Base-by-base conservation (phyloP, 2,329 filamentous ascomycete species). In the Penicillium thymicola region DNA sequence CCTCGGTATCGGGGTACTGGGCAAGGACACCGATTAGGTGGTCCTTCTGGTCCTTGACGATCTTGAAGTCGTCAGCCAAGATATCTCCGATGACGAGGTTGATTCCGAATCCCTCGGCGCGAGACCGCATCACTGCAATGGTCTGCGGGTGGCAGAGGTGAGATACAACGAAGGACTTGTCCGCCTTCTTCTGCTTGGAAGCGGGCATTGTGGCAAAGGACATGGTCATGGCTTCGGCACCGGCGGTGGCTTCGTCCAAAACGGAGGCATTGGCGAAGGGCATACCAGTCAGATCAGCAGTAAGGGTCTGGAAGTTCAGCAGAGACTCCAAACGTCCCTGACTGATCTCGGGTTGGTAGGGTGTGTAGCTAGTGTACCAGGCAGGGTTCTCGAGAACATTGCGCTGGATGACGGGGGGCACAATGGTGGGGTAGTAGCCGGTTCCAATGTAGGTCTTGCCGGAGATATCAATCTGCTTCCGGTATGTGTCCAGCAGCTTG, bases 321-420 rank as follows among this genome's bases (percentile, higher is more conserved):
- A 97, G 79, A 6, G 91, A 96, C 80, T 97, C 91, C 60, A 97
- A 77, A 54, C 93, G 87, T 36, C 93, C 93, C 77, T 97, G 93
- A 73, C 92, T 96, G 79, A 97, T 96, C 78, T 97, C 93, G 2
- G 93, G 89, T 78, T 97, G 93, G 76, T 97, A 97, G 16, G 93
- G 93, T 0, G 93, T 97, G 75, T 97, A 97, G 77, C 92, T 96
- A 40, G 93, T 97, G 75, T 97, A 97, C 93, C 93, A 97, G 10
- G 88, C 92, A 5, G 93, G 93, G 72, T 89, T 93, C 80, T 97
- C 92, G 57, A 97, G 79, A 5, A 97, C 83, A 72, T 97, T 97
- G 65, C 92, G 84, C 80, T 94, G 90, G 73, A 97, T 96, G 55
- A 97, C 92, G 54, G 90, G 85, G 5, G 93, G 93, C 0, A 90